Conservation (phyloP, 176 grass and related monocot species). For the Rhynchospora tenuis region DNA sequence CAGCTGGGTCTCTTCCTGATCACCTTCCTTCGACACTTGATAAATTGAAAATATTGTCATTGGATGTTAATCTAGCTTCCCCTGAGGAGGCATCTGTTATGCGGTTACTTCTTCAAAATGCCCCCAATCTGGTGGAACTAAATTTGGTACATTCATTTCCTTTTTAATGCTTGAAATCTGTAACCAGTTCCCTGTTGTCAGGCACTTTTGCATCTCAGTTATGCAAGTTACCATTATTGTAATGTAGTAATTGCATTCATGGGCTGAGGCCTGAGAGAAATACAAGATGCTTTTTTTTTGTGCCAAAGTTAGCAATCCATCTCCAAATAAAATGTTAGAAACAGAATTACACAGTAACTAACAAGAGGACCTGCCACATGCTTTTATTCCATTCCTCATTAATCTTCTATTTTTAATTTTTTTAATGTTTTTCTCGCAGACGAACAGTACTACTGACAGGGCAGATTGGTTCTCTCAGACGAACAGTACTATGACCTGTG, state of each 20-base stretch:
- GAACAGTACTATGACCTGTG: background rate
- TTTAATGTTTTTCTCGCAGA: background rate
- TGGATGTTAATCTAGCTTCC: conserved; percentile 11
- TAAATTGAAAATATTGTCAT: conserved; percentile 18
- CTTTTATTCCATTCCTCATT: background rate
- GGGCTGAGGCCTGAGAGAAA: background rate
- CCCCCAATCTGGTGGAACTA: conserved; percentile 5
- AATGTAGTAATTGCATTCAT: background rate
- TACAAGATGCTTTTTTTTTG: background rate
- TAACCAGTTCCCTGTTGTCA: background rate
- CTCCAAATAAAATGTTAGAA: background rate
- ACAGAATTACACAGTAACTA: background rate
- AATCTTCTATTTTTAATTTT: background rate
- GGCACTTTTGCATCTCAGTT: background rate
- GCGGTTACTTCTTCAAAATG: conserved; percentile 4
- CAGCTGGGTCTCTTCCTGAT: background rate
- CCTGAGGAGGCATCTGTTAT: background rate
- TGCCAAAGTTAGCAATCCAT: background rate
- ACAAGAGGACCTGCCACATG: background rate
- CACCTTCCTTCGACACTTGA: background rate
- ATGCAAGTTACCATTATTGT: background rate
- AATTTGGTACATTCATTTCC: background rate
- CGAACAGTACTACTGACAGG: background rate
- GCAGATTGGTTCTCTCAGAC: background rate
- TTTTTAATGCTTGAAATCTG: background rate